A percentile compares a stretch with the other conserved stretches of the same genome.
phyloP scores from a whole-genome alignment of 306 rosid species.

The Malus sieversii region DNA sequence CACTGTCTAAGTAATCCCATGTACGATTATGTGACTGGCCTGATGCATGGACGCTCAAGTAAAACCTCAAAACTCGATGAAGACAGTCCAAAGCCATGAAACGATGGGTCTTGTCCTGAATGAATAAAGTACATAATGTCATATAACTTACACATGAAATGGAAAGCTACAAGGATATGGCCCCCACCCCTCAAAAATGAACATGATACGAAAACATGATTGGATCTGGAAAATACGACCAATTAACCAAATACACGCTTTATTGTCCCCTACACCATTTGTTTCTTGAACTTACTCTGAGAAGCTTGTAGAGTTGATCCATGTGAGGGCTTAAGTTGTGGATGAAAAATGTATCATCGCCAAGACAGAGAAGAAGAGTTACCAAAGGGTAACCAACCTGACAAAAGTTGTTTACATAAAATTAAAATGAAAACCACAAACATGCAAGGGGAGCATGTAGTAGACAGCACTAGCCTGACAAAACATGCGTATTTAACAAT shows the following conservation, averaged over 20 bases:
- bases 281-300: constrained; percentile 53
- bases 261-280: neutral
- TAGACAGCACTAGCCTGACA: neutral
- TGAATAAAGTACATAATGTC: constrained; percentile 32
- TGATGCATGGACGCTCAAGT: constrained; percentile 86
- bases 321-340: constrained; percentile 80
- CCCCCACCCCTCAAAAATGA: neutral
- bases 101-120: constrained; percentile 97
- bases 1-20: constrained; percentile 97
- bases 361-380: constrained; percentile 95
- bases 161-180: constrained; percentile 21
- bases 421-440: neutral
- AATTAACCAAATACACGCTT: neutral
- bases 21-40: constrained; percentile 78
- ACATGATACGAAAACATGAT: constrained; percentile 14
- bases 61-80: constrained; percentile 93
- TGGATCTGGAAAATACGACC: neutral
- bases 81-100: constrained; percentile 99
- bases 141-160: constrained; percentile 20
- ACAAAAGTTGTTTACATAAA: constrained; percentile 4
- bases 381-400: constrained; percentile 98
- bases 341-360: constrained; percentile 86
- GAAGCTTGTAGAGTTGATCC: constrained; percentile 98
- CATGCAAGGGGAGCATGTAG: neutral
- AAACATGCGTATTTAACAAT: neutral